Evolutionary conservation across 2,329 filamentous ascomycete genomes (phyloP), one percentile per base, ranked within the genome.

Genomic region (Fusarium compactum): DNA sequence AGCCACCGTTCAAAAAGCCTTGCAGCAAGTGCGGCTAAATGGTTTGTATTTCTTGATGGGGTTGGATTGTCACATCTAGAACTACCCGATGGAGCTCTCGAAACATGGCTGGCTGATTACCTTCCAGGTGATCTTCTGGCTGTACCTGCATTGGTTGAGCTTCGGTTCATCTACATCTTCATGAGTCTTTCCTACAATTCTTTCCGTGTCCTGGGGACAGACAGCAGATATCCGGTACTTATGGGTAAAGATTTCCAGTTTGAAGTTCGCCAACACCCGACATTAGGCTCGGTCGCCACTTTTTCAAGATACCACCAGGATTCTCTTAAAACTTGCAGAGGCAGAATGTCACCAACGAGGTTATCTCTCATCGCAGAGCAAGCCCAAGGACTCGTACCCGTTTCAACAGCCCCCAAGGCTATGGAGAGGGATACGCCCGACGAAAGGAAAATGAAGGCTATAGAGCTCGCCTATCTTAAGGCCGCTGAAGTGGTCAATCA

Each of bases 211-310:
- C 5, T 38, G 0, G 16, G 16, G 9, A 11, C 1, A 1, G 16
- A 38, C 5, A 11, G 2, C 0, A 18, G 4, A 18, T 18, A 38
- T 0, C 32, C 32, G 4, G 9, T 1, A 10, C 16, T 38, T 1
- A 18, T 38, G 16, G 16, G 5, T 2, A 11, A 38, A 0, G 16
- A 38, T 4, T 18, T 38, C 5, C 32, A 34, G 5, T 18, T 34
- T 18, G 32, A 34, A 10, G 16, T 34, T 10, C 32, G 32, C 5
- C 32, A 34, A 1, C 32, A 34, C 2, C 32, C 16, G 1, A 34
- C 16, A 6, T 18, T 34, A 3, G 16, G 32, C 4, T 10, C 32
- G 5, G 3, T 34, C 2, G 32, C 32, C 0, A 34, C 32, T 18
- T 34, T 34, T 2, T 34, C 32, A 6, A 34, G 2, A 18, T 34